Evolutionary conservation across 305 asterid species (phyloP).

Genomic region (Withania somnifera): DNA sequence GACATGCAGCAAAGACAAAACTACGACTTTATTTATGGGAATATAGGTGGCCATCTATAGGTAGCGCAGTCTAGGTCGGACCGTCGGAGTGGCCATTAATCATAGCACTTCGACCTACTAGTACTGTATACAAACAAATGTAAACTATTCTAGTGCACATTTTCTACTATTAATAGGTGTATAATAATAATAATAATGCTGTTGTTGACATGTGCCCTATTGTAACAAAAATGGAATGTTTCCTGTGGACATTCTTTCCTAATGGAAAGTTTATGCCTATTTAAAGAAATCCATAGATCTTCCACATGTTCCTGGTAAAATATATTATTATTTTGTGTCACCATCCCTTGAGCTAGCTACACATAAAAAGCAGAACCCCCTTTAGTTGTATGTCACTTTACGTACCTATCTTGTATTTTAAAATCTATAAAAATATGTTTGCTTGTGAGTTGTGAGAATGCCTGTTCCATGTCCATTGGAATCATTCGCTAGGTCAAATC

Average conservation of each 20-base stretch:
- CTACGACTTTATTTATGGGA: background rate
- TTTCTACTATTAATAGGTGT: background rate
- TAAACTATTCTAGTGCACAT: slow-evolving; percentile 2
- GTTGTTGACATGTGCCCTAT: background rate
- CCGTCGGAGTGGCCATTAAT: background rate
- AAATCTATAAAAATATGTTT: background rate
- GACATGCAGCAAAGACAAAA: background rate
- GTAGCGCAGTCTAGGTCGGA: too few species aligned
- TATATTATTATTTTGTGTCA: background rate
- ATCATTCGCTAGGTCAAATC: background rate
- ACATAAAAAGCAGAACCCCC: background rate
- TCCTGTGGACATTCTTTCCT: slow-evolving; percentile 6
- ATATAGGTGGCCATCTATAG: background rate
- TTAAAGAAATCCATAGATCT: background rate
- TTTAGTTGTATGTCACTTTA: background rate
- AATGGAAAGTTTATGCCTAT: slow-evolving; percentile 4
- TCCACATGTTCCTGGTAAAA: background rate
- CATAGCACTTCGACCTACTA: background rate
- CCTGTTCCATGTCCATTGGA: background rate
- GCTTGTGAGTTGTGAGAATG: background rate
- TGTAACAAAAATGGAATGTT: slow-evolving; percentile 14
- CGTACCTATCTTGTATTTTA: background rate
- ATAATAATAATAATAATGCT: background rate
- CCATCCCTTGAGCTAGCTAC: background rate
- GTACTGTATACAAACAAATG: background rate